Base-by-base conservation (phyloP, 495 filamentous ascomycete species). In the Bacidia gigantensis region DNA sequence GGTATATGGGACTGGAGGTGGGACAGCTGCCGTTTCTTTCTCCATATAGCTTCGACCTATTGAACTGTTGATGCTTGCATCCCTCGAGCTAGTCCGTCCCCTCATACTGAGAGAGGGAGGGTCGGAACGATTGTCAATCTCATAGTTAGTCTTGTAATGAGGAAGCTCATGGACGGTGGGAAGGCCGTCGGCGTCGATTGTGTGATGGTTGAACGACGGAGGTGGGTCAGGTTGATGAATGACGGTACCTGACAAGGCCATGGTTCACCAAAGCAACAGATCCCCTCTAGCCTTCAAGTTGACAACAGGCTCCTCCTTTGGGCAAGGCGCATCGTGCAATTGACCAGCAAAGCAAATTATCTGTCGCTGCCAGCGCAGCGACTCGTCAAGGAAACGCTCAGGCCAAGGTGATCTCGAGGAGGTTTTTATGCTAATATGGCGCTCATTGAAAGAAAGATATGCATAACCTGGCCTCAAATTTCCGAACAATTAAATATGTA, bases 81-180 rank as follows among this genome's bases (percentile, higher is more conserved):
- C 52, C n/a, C 52, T 51, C 23, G 52, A 51, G 26, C 26, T 49
- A 32, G 44, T 29, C 10, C 24, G 39, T 29, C 50, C 47, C 24
- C 49, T 41, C 29, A 50, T 50, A 22, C 51, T 43, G 11, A 32
- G 46, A 18, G 42, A 22, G 18, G 20, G 35, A 12, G 35, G 45
- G 21, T 46, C 53, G 11, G 43, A 23, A 29, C 23, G 46, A 42
- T 42, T 46, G 45, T 56, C 26, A 25, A 46, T 40, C 17, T 42
- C 35, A 39, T 51, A 43, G 3, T 22, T 26, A 14, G 42, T 32
- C 47, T 51, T 54, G 7, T 47, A 46, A 29, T 47, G 39, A 35
- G 51, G 52, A 46, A 50, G 46, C 40, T 58, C 56, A 25, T 51
- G 56, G 10, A 58, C 56, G 7, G 56, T 58, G 22, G 52, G 40